Base-by-base conservation (phyloP, 768 basidiomycete genomes). In the Mycena leptocephala region DNA sequence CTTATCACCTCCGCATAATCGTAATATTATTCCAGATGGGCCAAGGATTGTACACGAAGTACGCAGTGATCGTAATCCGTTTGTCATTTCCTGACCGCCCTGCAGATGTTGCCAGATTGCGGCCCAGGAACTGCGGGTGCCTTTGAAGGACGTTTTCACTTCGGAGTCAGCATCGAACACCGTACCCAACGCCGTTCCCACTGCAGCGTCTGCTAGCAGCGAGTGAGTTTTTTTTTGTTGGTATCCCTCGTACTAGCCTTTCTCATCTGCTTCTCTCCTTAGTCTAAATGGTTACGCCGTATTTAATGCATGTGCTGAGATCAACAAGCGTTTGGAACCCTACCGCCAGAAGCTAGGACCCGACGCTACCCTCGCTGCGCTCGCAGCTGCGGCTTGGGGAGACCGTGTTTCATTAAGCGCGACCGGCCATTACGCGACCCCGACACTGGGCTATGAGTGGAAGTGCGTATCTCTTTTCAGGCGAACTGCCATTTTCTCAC, bases 41-140 rank as follows among this genome's bases (percentile, higher is more conserved):
- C 20, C 76, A 78, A 65, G 78, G 78, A 33, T 51, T 79, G n/a
- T 79, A 79, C 71, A 79, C 78, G 24, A 79, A 79, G 78, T 76
- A 55, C 11, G 75, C 24, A 1, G 39, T 28, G 4, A 2, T 53
- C 5, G 16, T 22, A 20, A 5, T 28, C 48, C 39, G 18, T 14
- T 20, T 35, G 32, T 3, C 5, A 16, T 48, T 16, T 28, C 24
- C 28, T 46, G 13, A 43, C 10, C 28, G n/a, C 30, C 24, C 20
- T 37, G 24, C 64, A 78, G 77, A 77, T 79, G 78, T 69, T 78
- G 78, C 65, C 78, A 79, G 59, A 77, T 79, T 53, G 78, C 78
- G 20, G 78, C 78, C 7, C 76, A 79, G 66, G 78, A 79, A 59
- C 63, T 79, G 16, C 63, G 78, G 20, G 68, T 79, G 2, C 78